phyloP scores from a whole-genome alignment of 768 basidiomycete species.

The Trametes sanguinea region DNA sequence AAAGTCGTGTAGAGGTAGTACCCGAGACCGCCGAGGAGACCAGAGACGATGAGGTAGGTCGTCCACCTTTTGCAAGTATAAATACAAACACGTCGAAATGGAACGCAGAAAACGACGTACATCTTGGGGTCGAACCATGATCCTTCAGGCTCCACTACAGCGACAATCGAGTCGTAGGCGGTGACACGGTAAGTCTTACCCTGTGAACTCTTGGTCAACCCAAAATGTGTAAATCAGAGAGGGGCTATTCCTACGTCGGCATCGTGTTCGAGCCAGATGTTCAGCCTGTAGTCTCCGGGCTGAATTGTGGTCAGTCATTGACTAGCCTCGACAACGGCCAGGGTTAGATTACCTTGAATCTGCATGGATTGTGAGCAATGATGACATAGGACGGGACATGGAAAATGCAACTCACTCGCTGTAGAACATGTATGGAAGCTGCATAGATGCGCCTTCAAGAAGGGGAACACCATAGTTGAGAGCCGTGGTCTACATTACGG shows the following conservation, averaged over 20 bases:
- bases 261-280: conserved; percentile 73
- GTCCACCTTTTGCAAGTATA: conserved; percentile 45
- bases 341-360: conserved; percentile 23
- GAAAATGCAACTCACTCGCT: conserved; percentile 65
- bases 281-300: conserved; percentile 76
- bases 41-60: conserved; percentile 71
- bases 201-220: conserved; percentile 37
- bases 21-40: conserved; percentile 58
- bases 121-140: conserved; percentile 81
- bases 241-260: conserved; percentile 49
- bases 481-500: conserved; percentile 52
- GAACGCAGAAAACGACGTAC: conserved; percentile 45
- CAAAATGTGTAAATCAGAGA: not conserved
- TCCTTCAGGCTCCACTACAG: conserved; percentile 75
- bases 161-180: conserved; percentile 76
- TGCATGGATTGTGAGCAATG: not conserved
- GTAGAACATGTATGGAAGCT: conserved; percentile 72
- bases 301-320: conserved; percentile 31
- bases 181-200: conserved; percentile 58
- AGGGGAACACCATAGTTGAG: conserved; percentile 55
- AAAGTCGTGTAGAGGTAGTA: conserved; percentile 71
- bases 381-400: not conserved
- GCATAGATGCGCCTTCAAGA: conserved; percentile 56
- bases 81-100: conserved; percentile 11
- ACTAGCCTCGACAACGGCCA: not conserved